Conservation (phyloP, 495 filamentous ascomycete genomes). For the Gamarada debralockiae region DNA sequence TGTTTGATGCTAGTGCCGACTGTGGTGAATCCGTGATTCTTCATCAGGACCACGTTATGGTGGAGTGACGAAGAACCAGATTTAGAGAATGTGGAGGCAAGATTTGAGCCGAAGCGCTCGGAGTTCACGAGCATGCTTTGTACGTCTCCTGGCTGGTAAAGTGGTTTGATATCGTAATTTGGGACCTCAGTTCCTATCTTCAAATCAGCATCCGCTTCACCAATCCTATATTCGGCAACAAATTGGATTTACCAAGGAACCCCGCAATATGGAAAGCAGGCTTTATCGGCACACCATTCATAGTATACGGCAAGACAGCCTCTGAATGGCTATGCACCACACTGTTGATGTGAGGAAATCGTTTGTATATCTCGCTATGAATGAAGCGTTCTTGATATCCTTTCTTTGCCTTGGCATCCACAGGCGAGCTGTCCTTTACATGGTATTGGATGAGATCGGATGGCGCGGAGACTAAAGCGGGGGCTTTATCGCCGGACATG, state of each 20-base stretch:
- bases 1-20: constrained; percentile 34
- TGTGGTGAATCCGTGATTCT: constrained; percentile 44
- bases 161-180: too few species aligned
- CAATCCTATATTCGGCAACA: too few species aligned
- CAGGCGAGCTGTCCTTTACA: constrained; percentile 35
- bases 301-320: constrained; percentile 42
- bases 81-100: constrained; percentile 22
- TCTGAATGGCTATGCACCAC: constrained; percentile 46
- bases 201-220: too few species aligned
- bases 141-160: too few species aligned
- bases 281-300: constrained; percentile 35
- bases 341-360: constrained; percentile 35
- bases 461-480: constrained; percentile 37
- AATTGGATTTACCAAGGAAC: constrained; percentile 31
- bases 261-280: constrained; percentile 44
- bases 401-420: constrained; percentile 27
- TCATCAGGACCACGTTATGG: constrained; percentile 42
- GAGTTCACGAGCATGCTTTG: constrained; percentile 13
- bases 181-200: too few species aligned
- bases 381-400: constrained; percentile 46
- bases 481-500: constrained; percentile 40
- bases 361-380: constrained; percentile 46
- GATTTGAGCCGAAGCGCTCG: constrained; percentile 27
- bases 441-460: constrained; percentile 42
- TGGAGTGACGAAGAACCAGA: neutral